A percentile compares a stretch with the other conserved stretches of the same genome.
These are phyloP conservation scores for Camellia oleifera DNA, from an alignment of 179 eudicot species.

Conservation along the genomic window DNA sequence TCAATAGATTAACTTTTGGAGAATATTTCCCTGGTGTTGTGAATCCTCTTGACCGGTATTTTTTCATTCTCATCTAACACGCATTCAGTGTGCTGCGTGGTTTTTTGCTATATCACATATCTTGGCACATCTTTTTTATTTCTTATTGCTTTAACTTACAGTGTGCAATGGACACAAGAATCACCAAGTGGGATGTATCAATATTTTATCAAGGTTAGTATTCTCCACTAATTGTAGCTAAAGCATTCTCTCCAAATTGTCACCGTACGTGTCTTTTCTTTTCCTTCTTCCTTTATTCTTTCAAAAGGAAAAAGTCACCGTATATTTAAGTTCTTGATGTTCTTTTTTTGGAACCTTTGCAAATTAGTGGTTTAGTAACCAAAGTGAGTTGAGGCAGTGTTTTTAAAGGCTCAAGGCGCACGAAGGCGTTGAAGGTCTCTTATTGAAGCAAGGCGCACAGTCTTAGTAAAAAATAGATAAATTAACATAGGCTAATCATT, in stretches of 20 bases:
- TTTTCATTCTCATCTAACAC: conserved; percentile 9
- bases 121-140: background rate
- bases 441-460: too few relatives aligned
- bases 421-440: too few relatives aligned
- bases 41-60: conserved; percentile 96
- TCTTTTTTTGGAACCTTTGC: background rate
- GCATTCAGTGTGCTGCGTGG: background rate
- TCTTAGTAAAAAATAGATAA: too few relatives aligned
- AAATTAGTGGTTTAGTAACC: background rate
- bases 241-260: background rate
- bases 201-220: conserved; percentile 83
- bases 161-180: conserved; percentile 79
- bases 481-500: too few relatives aligned
- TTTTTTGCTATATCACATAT: conserved; percentile 5
- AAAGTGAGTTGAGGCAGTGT: background rate
- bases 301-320: background rate
- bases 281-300: background rate
- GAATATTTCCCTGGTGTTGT: conserved; percentile 85
- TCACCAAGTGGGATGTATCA: conserved; percentile 82
- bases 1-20: conserved; percentile 87
- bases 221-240: background rate
- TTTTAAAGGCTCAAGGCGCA: too few relatives aligned
- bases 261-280: background rate
- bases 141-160: conserved; percentile 29
- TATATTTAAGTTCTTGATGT: background rate